Percentiles rank a stretch among this genome's conserved stretches.
Conservation (phyloP, 2,329 filamentous ascomycete species). For the Colletotrichum lentis region DNA sequence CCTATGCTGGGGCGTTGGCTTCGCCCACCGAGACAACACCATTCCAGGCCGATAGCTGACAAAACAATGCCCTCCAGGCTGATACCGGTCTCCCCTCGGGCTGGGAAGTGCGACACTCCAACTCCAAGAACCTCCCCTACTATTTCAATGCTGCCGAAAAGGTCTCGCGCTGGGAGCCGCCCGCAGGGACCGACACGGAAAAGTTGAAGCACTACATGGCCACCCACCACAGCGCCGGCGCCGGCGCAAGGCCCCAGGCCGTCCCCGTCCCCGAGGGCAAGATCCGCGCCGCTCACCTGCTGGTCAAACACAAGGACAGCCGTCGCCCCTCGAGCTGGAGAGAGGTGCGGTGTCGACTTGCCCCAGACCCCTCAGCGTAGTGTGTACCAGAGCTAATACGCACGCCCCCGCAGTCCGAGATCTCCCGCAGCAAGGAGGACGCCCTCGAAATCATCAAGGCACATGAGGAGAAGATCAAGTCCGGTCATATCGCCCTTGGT, state of each 20-base stretch:
- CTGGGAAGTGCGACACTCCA: constrained; percentile 97
- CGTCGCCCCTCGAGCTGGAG: constrained; percentile 92
- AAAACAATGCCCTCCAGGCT: constrained; percentile 54
- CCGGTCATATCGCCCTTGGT: constrained; percentile 73
- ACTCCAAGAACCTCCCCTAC: constrained; percentile 98
- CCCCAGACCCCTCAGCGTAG: background rate
- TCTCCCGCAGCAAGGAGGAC: constrained; percentile 88
- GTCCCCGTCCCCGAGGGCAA: constrained; percentile 71
- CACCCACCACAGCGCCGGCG: constrained; percentile 75
- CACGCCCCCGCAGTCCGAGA: constrained; percentile 64
- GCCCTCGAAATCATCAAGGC: constrained; percentile 78
- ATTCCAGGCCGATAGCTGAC: constrained; percentile 20
- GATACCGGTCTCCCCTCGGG: constrained; percentile 82
- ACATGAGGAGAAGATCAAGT: constrained; percentile 79
- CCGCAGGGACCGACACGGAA: constrained; percentile 85
- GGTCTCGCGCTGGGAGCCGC: constrained; percentile 95
- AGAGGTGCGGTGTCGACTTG: constrained; percentile 54
- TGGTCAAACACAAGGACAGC: constrained; percentile 92
- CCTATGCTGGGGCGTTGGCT: background rate
- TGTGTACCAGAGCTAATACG: background rate
- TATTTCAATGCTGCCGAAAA: constrained; percentile 93
- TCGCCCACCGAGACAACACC: constrained; percentile 17
- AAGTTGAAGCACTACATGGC: constrained; percentile 96
- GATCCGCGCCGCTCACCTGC: constrained; percentile 90
- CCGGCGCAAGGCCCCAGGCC: constrained; percentile 50